A percentile compares a stretch with the other conserved stretches of the same genome.
These are phyloP conservation scores for Geoglossum glabrum DNA, from an alignment of 495 filamentous ascomycete species.

Conservation along the genomic window DNA sequence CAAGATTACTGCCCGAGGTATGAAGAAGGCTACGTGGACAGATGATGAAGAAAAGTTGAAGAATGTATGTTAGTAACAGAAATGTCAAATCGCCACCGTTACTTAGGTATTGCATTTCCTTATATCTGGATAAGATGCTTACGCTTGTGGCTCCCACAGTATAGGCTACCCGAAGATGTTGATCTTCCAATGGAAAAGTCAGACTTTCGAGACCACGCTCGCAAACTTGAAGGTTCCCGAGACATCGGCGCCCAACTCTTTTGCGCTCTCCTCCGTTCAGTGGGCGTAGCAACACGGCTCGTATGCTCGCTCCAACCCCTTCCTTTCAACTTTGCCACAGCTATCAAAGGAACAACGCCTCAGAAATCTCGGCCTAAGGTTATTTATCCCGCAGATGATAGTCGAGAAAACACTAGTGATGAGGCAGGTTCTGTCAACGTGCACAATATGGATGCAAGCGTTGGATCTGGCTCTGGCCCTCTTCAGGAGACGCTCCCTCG, in stretches of 20 bases:
- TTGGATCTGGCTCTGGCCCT: not conserved
- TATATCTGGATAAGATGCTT: not conserved
- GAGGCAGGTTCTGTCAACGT: not conserved
- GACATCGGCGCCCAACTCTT: slow-evolving; percentile 44
- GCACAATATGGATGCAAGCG: not conserved
- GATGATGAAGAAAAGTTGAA: slow-evolving; percentile 38
- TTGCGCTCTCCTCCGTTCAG: slow-evolving; percentile 61
- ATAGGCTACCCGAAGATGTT: slow-evolving; percentile 31
- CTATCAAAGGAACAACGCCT: slow-evolving; percentile 26
- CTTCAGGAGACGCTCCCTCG: not conserved
- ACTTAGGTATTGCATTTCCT: not conserved
- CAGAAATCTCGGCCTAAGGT: slow-evolving; percentile 14
- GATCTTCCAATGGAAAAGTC: slow-evolving; percentile 31
- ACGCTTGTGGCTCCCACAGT: slow-evolving; percentile 15
- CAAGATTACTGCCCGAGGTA: slow-evolving; percentile 44
- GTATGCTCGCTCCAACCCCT: slow-evolving; percentile 84
- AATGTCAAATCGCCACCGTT: not conserved
- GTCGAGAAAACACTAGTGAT: not conserved
- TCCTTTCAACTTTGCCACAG: slow-evolving; percentile 39
- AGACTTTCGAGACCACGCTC: slow-evolving; percentile 33
- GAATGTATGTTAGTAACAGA: slow-evolving; percentile 22
- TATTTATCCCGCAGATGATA: not conserved
- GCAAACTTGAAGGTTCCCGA: slow-evolving; percentile 6
- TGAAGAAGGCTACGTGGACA: slow-evolving; percentile 52
- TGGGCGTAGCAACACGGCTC: slow-evolving; percentile 63